Conservation (phyloP, 2,329 filamentous ascomycete species). For the Sporothrix dimorphospora region DNA sequence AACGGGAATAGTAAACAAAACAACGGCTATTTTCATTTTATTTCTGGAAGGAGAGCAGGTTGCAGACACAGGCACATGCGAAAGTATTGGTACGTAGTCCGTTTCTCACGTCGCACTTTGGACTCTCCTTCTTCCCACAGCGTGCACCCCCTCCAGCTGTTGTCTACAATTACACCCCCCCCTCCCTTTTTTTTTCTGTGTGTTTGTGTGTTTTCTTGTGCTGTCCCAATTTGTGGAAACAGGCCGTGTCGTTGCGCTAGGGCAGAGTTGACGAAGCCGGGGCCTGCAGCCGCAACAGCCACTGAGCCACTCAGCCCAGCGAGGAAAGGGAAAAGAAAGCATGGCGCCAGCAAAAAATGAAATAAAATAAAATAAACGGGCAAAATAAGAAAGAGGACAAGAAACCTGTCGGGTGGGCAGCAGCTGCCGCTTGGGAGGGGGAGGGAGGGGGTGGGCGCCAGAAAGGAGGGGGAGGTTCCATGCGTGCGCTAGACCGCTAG, state of each 20-base stretch:
- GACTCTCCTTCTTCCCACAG: background rate
- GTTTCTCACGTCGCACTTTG: no score
- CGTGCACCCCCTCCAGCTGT: background rate
- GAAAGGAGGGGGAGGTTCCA: background rate
- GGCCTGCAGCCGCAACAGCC: constrained; percentile 8
- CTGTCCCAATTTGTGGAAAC: no score
- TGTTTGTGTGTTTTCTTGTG: no score
- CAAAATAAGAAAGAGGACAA: background rate
- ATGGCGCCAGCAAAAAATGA: background rate
- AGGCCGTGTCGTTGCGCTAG: background rate
- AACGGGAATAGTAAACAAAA: background rate
- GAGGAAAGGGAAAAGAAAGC: constrained; percentile 1
- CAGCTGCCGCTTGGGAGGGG: background rate
- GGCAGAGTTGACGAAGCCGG: constrained; percentile 7
- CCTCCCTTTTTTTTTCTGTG: background rate
- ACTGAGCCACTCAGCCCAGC: constrained; percentile 24
- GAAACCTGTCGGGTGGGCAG: background rate
- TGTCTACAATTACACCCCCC: background rate
- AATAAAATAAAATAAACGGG: background rate
- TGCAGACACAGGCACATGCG: constrained; percentile 7
- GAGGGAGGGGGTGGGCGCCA: background rate
- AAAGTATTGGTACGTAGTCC: background rate
- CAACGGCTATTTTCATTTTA: background rate
- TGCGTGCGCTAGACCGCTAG: constrained; percentile 16
- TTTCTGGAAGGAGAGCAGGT: background rate